A percentile compares a stretch with the other conserved stretches of the same genome.
Conservation (phyloP, 257 asterid genomes). For the Solanum dulcamara region DNA sequence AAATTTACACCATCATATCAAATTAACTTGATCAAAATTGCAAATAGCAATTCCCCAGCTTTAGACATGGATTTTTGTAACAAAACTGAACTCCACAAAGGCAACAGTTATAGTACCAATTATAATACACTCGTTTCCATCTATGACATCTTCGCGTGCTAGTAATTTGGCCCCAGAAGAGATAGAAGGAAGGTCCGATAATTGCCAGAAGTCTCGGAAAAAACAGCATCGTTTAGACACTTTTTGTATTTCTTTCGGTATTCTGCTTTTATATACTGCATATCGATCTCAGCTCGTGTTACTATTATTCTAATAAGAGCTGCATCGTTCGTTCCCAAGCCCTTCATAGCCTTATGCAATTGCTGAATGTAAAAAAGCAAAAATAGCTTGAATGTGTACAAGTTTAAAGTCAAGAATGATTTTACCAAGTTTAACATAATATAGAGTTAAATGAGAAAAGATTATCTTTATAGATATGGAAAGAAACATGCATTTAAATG, state of each 20-base stretch:
- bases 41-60: not conserved
- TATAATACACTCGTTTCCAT: not conserved
- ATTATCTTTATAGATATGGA: too few relatives aligned
- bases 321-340: constrained; percentile 74
- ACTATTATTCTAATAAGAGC: constrained; percentile 58
- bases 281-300: constrained; percentile 83
- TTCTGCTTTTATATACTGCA: constrained; percentile 79
- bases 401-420: not conserved
- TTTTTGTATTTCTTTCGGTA: constrained; percentile 69
- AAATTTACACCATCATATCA: not conserved
- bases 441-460: not conserved
- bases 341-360: constrained; percentile 83
- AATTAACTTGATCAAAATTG: not conserved
- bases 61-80: not conserved
- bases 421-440: not conserved
- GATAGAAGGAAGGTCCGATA: constrained; percentile 64
- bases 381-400: not conserved
- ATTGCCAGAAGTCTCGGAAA: constrained; percentile 63
- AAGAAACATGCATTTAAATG: too few relatives aligned
- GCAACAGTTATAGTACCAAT: not conserved
- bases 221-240: constrained; percentile 53
- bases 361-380: constrained; percentile 13
- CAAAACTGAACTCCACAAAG: not conserved
- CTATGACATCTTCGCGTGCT: not conserved
- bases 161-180: constrained; percentile 55